phyloP scores from a whole-genome alignment of 441 rosid genomes.

The Pelargonium cotyledonis region DNA sequence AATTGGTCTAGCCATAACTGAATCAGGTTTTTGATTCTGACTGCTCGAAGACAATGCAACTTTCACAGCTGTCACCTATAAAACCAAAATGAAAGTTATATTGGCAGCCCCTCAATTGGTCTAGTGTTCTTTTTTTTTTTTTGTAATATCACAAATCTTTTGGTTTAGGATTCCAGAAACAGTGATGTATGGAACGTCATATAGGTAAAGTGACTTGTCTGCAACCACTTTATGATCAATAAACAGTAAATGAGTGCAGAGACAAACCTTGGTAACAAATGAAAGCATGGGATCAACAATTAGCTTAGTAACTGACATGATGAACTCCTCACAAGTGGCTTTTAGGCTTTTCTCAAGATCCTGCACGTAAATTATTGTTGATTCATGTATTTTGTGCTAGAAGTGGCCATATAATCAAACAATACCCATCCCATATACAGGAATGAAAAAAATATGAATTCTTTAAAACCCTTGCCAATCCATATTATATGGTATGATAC shows the following conservation, averaged over 20 bases:
- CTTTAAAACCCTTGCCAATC: too few relatives aligned
- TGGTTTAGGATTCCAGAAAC: neutral
- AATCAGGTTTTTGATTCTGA: slow-evolving; percentile 59
- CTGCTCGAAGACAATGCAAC: slow-evolving; percentile 59
- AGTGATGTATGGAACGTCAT: neutral
- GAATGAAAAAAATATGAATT: too few relatives aligned
- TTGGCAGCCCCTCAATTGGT: neutral
- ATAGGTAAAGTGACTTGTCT: neutral
- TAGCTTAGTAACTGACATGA: slow-evolving; percentile 87
- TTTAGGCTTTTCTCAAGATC: slow-evolving; percentile 91
- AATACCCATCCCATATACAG: too few relatives aligned
- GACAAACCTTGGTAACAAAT: slow-evolving; percentile 74
- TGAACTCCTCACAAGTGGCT: slow-evolving; percentile 96
- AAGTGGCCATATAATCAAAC: neutral
- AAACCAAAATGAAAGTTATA: slow-evolving; percentile 20
- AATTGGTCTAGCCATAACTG: slow-evolving; percentile 74
- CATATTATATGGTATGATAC: too few relatives aligned
- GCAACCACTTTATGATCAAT: neutral
- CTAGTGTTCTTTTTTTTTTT: too few relatives aligned
- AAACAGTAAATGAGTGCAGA: slow-evolving; percentile 13
- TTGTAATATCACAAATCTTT: neutral
- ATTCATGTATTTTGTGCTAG: neutral
- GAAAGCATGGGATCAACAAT: slow-evolving; percentile 98
- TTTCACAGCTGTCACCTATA: slow-evolving; percentile 82
- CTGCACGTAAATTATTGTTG: slow-evolving; percentile 33